These are phyloP conservation scores for Crithidia sp. DNA, from an alignment of 208 protist species.

Conservation along the genomic window DNA sequence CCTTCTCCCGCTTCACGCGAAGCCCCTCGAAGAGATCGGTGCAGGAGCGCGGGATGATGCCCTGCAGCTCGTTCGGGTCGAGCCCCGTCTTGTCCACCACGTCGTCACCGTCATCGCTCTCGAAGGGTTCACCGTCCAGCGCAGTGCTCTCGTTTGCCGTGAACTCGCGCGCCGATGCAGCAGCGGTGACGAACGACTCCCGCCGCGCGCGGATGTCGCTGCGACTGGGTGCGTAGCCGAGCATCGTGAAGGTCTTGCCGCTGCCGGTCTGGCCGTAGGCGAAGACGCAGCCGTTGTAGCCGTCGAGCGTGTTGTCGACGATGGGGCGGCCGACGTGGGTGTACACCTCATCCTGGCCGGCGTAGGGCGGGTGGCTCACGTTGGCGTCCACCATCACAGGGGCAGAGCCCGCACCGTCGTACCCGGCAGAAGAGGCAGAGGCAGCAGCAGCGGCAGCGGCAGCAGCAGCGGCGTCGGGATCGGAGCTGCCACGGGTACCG, in stretches of 20 bases:
- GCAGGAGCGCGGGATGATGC: constrained; percentile 82
- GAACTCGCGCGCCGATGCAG: not conserved
- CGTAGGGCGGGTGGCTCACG: constrained; percentile 76
- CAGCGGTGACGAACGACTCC: not conserved
- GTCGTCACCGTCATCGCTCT: constrained; percentile 38
- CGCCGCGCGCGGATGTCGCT: constrained; percentile 28
- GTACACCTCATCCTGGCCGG: constrained; percentile 76
- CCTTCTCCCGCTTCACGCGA: constrained; percentile 54
- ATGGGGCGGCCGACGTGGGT: constrained; percentile 71
- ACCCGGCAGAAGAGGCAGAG: not conserved
- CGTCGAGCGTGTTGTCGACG: constrained; percentile 79
- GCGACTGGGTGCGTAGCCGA: constrained; percentile 70
- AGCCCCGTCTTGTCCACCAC: constrained; percentile 56
- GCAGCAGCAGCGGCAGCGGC: not conserved
- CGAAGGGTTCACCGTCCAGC: constrained; percentile 13
- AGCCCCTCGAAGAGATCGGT: constrained; percentile 69
- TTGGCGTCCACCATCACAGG: constrained; percentile 50
- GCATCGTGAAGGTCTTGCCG: constrained; percentile 95
- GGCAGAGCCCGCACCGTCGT: constrained; percentile 50
- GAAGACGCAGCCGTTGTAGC: constrained; percentile 91
- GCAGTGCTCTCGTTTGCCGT: not conserved
- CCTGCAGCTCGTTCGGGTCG: constrained; percentile 69
- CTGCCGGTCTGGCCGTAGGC: constrained; percentile 91
- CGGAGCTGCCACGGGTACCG: constrained; percentile 4
- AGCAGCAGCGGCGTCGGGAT: not conserved